Percentiles rank a stretch among this genome's conserved stretches.
Evolutionary conservation across 2,329 filamentous ascomycete genomes (phyloP).

Genomic region (Exophiala sideris): DNA sequence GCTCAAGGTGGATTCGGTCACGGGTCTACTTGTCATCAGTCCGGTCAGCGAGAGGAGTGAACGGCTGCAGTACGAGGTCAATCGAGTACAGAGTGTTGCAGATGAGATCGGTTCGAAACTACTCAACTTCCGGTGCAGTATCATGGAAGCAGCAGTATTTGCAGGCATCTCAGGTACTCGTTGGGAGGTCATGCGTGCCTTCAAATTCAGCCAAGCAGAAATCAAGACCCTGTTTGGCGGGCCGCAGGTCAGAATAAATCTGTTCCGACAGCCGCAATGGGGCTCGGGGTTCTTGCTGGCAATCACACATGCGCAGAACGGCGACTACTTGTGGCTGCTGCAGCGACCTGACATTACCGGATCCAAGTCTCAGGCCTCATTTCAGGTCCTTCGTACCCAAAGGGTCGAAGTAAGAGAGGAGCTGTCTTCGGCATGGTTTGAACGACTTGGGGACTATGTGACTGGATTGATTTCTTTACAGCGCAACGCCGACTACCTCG

Average conservation of each 20-base stretch:
- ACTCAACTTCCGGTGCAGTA: conserved; percentile 29
- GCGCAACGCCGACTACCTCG: conserved; percentile 19
- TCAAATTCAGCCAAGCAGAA: conserved; percentile 36
- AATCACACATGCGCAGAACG: conserved; percentile 65
- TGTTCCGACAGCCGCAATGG: conserved; percentile 73
- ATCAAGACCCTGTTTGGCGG: conserved; percentile 61
- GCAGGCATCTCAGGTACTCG: conserved; percentile 20
- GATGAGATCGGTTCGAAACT: conserved; percentile 37
- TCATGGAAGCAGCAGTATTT: conserved; percentile 18
- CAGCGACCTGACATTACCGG: conserved; percentile 21
- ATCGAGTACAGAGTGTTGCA: conserved; percentile 46
- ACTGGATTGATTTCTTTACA: conserved; percentile 21
- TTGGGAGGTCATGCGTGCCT: conserved; percentile 42
- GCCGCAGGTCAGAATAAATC: conserved; percentile 61
- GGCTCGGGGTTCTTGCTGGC: conserved; percentile 67
- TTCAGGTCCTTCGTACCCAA: conserved; percentile 17
- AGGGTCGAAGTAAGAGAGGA: conserved; percentile 19
- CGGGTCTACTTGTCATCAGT: conserved; percentile 69
- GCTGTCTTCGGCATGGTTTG: conserved; percentile 22
- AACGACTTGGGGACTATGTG: conserved; percentile 21
- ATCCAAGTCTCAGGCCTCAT: conserved; percentile 3
- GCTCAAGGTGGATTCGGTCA: conserved; percentile 71
- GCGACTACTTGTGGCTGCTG: conserved; percentile 76
- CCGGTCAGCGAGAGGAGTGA: conserved; percentile 58
- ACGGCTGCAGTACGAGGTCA: conserved; percentile 63